Base-by-base conservation (phyloP, 2,329 filamentous ascomycete species). In the Penicillium janthinellum region DNA sequence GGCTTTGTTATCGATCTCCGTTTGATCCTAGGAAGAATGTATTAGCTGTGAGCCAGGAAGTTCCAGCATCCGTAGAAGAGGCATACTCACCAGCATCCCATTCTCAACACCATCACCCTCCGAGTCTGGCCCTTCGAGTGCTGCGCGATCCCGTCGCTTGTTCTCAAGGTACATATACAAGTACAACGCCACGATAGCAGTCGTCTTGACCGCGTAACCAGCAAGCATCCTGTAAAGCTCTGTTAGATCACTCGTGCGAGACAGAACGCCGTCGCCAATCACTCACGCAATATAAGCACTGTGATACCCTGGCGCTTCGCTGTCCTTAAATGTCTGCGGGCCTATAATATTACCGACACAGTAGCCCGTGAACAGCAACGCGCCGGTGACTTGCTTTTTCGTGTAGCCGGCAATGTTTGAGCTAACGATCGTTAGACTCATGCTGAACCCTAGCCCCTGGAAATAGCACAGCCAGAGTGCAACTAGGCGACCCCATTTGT, bases 391-490 rank as follows among this genome's bases (percentile, higher is more conserved):
- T 64, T 82, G 80, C 66, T 84, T 84, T 73, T 85, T 86, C 2
- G 82, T 85, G 51, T 80, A 83, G 0, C 83, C 82, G 0, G 81
- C 82, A 14, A 84, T 74, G 66, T 86, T 86, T 11, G 77, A 80
- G 59, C 76, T 81, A 31, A 85, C 76, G 69, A 84, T 83, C 0
- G 82, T 84, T 60, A 85, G 68, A 57, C 77, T 80, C 75, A 85
- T 80, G 45, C 78, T 82, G 65, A 85, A 85, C 1, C 82, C 81
- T 6, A 84, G 64, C 0, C 81, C 81, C 63, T 84, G 81, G 67
- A 84, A 84, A 64, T 79, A 84, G 61, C 81, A 84, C 14, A 87
- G 74, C 83, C 84, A 86, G 4, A 86, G 76, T 0, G 80, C 83
- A 4, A 86, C 84, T 1, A 86, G 73, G 2, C 83, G 76, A 12